Percentiles rank a stretch among this genome's conserved stretches.
Evolutionary conservation across 2,329 filamentous ascomycete species (phyloP).

Genomic region (Epichloe festucae): DNA sequence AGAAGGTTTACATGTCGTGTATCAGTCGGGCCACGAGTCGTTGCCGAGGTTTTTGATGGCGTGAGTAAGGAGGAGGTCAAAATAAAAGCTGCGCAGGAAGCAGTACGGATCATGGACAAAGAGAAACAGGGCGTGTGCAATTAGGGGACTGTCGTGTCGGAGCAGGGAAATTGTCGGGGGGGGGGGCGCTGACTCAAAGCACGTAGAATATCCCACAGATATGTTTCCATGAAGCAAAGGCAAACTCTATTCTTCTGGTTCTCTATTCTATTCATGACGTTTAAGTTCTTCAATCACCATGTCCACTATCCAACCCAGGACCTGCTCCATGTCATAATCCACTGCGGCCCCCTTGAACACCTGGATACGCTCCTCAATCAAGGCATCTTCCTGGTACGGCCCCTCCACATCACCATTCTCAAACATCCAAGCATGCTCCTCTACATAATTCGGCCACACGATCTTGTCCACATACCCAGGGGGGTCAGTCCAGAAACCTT

Average conservation of each 20-base stretch:
- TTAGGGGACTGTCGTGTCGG: neutral
- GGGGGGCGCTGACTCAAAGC: neutral
- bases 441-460: constrained; percentile 91
- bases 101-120: constrained; percentile 24
- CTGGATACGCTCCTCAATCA: constrained; percentile 30
- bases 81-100: constrained; percentile 41
- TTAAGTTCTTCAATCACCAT: constrained; percentile 39
- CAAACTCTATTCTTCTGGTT: neutral
- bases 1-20: constrained; percentile 32
- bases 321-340: constrained; percentile 46
- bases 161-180: neutral
- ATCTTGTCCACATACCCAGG: constrained; percentile 83
- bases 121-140: constrained; percentile 5
- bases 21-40: constrained; percentile 30
- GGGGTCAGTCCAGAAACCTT: constrained; percentile 96
- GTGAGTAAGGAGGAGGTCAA: constrained; percentile 38
- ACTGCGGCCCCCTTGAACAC: constrained; percentile 33
- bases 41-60: constrained; percentile 33
- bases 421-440: constrained; percentile 73
- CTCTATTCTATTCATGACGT: constrained; percentile 6
- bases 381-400: constrained; percentile 31
- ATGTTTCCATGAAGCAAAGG: neutral
- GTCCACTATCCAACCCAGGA: constrained; percentile 57
- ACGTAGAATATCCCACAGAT: neutral
- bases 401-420: constrained; percentile 53